Evolutionary conservation across 257 asterid genomes (phyloP).

Genomic region (Voacanga thouarsii): DNA sequence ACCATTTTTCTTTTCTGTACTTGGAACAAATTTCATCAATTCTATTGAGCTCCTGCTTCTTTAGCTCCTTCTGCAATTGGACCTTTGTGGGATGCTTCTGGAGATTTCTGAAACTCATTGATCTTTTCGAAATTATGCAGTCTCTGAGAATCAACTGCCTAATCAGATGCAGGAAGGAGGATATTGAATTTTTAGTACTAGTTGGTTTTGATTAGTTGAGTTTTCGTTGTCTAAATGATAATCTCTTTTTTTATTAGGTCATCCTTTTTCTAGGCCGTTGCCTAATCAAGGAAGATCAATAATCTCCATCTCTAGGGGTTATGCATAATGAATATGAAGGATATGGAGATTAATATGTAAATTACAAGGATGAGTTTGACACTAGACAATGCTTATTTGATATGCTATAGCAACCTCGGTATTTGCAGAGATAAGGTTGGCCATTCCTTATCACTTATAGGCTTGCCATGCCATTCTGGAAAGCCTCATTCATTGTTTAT

Average conservation of each 20-base stretch:
- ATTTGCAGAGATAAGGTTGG: too few relatives aligned
- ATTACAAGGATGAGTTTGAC: not conserved
- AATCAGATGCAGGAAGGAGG: not conserved
- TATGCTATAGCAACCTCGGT: not conserved
- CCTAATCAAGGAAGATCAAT: not conserved
- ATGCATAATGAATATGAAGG: not conserved
- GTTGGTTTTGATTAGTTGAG: not conserved
- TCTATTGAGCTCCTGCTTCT: not conserved
- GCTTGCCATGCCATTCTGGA: too few relatives aligned
- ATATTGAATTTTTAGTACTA: not conserved
- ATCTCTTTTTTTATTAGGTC: not conserved
- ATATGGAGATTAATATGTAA: not conserved
- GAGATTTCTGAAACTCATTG: not conserved
- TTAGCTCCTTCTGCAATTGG: not conserved
- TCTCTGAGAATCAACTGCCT: not conserved
- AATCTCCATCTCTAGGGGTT: not conserved
- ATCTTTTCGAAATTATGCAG: not conserved
- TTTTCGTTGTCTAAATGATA: not conserved
- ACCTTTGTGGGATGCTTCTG: not conserved
- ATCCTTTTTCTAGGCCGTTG: not conserved
- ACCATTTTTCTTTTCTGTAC: not conserved
- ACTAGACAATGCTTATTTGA: not conserved
- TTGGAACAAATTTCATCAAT: not conserved
- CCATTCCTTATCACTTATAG: too few relatives aligned
- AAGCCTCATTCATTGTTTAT: not conserved